These are phyloP conservation scores for Emmonsiellopsis sp. DNA, from an alignment of 2,329 filamentous ascomycete genomes.

Conservation along the genomic window DNA sequence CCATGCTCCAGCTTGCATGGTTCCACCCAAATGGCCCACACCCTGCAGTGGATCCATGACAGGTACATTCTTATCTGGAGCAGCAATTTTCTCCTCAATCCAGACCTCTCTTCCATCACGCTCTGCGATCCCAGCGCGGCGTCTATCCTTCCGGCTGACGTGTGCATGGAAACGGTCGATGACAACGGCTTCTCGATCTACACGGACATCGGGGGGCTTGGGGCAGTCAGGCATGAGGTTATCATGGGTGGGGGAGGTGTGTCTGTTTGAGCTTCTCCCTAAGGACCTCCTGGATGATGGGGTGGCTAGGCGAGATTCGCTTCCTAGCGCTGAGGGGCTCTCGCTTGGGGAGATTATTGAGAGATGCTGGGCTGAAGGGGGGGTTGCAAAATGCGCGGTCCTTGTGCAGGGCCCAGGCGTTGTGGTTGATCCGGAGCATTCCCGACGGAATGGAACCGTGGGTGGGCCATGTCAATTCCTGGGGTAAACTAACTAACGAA, in stretches of 20 bases:
- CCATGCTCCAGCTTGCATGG: constrained; percentile 8
- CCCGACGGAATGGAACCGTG: too few relatives aligned
- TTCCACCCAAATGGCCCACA: constrained; percentile 6
- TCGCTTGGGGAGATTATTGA: not conserved
- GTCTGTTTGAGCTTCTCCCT: constrained; percentile 1
- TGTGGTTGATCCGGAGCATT: too few relatives aligned
- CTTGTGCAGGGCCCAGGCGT: not conserved
- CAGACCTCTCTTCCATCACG: constrained; percentile 17
- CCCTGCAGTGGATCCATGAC: constrained; percentile 11
- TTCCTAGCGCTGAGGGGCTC: not conserved
- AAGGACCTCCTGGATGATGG: not conserved
- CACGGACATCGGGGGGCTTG: constrained; percentile 2
- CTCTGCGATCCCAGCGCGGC: constrained; percentile 22
- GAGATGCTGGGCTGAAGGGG: not conserved
- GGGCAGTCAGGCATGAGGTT: constrained; percentile 6
- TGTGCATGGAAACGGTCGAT: constrained; percentile 1
- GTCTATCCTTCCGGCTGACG: not conserved
- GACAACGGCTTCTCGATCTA: constrained; percentile 5
- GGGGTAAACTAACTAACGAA: too few relatives aligned
- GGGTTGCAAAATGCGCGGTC: not conserved
- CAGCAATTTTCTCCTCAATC: constrained; percentile 12
- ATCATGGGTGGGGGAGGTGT: not conserved
- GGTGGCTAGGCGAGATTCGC: not conserved
- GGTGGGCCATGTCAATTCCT: too few relatives aligned
- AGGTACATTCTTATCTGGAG: constrained; percentile 9